Evolutionary conservation across 805 yeast genomes (phyloP).

Genomic region (Yarrowia sp.): DNA sequence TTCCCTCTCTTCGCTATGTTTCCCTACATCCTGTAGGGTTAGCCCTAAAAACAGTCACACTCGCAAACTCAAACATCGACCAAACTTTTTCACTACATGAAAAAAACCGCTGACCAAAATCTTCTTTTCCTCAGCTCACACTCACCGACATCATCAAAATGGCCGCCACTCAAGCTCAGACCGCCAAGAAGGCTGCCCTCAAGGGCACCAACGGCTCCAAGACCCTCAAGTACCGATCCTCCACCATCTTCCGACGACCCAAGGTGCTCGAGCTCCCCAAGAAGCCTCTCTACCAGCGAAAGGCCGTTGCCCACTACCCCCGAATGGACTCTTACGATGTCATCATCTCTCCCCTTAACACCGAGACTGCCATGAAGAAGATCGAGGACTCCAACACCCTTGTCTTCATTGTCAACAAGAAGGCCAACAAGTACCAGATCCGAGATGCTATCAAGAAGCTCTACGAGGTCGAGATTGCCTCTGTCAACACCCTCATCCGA

Average conservation of each 20-base stretch:
- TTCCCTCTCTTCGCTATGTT: neutral
- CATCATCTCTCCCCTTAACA: constrained; percentile 92
- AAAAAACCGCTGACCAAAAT: constrained; percentile 4
- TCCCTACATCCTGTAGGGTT: constrained; percentile 11
- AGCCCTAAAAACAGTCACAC: constrained; percentile 29
- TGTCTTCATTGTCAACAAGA: constrained; percentile 96
- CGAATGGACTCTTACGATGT: constrained; percentile 96
- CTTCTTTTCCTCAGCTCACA: constrained; percentile 17
- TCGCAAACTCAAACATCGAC: neutral
- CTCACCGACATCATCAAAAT: constrained; percentile 43
- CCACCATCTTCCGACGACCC: constrained; percentile 96
- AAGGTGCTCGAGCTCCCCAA: constrained; percentile 94
- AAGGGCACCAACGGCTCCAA: constrained; percentile 95
- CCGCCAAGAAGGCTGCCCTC: constrained; percentile 98
- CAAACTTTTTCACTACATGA: constrained; percentile 37
- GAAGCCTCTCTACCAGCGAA: constrained; percentile 92
- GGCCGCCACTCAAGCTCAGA: constrained; percentile 77
- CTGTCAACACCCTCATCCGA: constrained; percentile 96
- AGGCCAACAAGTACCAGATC: constrained; percentile 98
- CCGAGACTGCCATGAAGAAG: constrained; percentile 99
- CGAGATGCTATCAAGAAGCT: constrained; percentile 97
- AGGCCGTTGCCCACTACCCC: constrained; percentile 96
- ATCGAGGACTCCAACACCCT: constrained; percentile 99
- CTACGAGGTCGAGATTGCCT: constrained; percentile 92
- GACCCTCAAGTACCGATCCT: constrained; percentile 91